These are phyloP conservation scores for Ajuga chamaepitys DNA, from an alignment of 257 asterid genomes.

Conservation along the genomic window DNA sequence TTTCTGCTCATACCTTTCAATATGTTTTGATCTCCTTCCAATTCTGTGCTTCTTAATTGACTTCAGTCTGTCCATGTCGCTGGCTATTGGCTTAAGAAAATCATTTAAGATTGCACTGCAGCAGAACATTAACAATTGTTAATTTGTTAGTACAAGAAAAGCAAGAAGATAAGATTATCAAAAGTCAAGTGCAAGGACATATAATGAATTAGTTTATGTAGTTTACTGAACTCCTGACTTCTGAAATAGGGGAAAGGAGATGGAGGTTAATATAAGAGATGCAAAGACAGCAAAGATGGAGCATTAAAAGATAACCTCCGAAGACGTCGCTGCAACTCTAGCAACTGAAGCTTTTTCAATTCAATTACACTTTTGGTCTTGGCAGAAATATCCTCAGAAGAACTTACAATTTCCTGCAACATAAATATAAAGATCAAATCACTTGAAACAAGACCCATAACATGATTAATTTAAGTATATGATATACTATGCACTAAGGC, in stretches of 20 bases:
- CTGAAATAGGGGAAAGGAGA: not conserved
- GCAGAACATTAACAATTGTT: constrained; percentile 13
- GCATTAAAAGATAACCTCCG: constrained; percentile 51
- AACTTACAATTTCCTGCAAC: constrained; percentile 79
- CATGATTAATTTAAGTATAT: not conserved
- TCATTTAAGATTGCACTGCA: constrained; percentile 81
- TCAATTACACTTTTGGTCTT: constrained; percentile 97
- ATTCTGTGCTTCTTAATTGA: constrained; percentile 87
- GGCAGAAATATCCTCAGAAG: constrained; percentile 85
- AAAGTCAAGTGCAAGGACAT: not conserved
- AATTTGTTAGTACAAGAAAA: constrained; percentile 15
- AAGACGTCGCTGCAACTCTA: constrained; percentile 86
- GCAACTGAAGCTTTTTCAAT: constrained; percentile 90
- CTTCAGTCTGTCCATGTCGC: constrained; percentile 78
- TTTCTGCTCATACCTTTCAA: constrained; percentile 90
- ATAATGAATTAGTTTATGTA: constrained; percentile 6
- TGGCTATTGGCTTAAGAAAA: constrained; percentile 77
- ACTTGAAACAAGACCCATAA: constrained; percentile 3
- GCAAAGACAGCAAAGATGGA: constrained; percentile 5
- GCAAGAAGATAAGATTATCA: constrained; percentile 8
- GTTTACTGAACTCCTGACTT: not conserved
- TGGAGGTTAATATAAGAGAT: constrained; percentile 3
- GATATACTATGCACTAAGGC: not conserved
- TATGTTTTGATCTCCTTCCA: constrained; percentile 95
- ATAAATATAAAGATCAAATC: constrained; percentile 6